phyloP scores from a whole-genome alignment of 2,329 filamentous ascomycete species.

The Trichophyton schoenleinii region DNA sequence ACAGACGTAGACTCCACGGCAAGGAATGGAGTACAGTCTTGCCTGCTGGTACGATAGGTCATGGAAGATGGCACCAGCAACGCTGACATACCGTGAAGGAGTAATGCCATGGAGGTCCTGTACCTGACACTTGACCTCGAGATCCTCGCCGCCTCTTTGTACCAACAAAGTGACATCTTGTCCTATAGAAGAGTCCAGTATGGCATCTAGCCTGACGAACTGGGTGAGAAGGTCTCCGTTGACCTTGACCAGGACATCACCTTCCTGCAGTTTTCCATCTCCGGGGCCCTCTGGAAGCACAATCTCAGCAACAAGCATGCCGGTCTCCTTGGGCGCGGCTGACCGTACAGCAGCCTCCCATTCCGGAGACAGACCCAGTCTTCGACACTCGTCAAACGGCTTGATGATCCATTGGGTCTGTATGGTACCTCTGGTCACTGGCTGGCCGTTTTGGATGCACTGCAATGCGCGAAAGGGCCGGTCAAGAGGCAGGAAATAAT shows the following conservation, averaged over 20 bases:
- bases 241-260: constrained; percentile 84
- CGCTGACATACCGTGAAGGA: constrained; percentile 86
- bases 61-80: constrained; percentile 90
- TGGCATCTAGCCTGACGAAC: constrained; percentile 81
- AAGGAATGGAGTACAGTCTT: constrained; percentile 83
- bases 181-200: constrained; percentile 77
- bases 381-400: constrained; percentile 90
- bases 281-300: constrained; percentile 83
- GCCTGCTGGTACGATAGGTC: constrained; percentile 95
- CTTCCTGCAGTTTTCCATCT: constrained; percentile 77
- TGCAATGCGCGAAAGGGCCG: constrained; percentile 75
- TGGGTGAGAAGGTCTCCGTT: constrained; percentile 88
- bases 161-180: constrained; percentile 66
- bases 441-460: constrained; percentile 64
- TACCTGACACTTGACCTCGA: constrained; percentile 72
- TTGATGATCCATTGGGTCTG: constrained; percentile 96
- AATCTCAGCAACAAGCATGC: constrained; percentile 94
- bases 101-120: constrained; percentile 90
- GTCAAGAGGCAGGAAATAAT: constrained; percentile 92
- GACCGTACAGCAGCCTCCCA: constrained; percentile 79
- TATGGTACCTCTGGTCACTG: constrained; percentile 84
- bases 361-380: constrained; percentile 68
- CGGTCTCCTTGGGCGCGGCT: constrained; percentile 81
- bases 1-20: constrained; percentile 86
- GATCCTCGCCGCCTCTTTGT: constrained; percentile 75